A percentile compares a stretch with the other conserved stretches of the same genome.
Evolutionary conservation across 495 filamentous ascomycete species (phyloP).

Genomic region (Cercophora samala): DNA sequence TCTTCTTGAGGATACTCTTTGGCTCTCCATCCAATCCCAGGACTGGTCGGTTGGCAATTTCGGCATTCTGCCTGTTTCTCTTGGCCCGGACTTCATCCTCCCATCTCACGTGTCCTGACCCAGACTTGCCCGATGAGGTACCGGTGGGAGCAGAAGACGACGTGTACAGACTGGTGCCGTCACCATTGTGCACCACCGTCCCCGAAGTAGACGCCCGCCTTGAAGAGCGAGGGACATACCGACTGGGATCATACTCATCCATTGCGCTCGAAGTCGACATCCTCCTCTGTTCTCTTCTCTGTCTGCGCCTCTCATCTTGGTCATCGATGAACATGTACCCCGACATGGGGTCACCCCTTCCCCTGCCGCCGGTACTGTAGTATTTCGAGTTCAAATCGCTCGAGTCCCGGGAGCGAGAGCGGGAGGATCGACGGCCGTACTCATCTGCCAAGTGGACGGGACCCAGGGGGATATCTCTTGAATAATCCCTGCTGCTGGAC

Average conservation of each 20-base stretch:
- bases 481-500: slow-evolving; percentile 21
- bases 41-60: slow-evolving; percentile 34
- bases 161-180: slow-evolving; percentile 21
- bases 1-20: slow-evolving; percentile 37
- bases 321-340: slow-evolving; percentile 29
- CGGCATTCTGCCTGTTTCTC: slow-evolving; percentile 32
- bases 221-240: slow-evolving; percentile 13
- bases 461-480: slow-evolving; percentile 21
- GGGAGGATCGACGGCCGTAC: slow-evolving; percentile 21
- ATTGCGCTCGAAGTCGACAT: slow-evolving; percentile 21
- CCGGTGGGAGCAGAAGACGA: slow-evolving; percentile 17
- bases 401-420: slow-evolving; percentile 17
- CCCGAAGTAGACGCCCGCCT: slow-evolving; percentile 14
- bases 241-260: slow-evolving; percentile 3
- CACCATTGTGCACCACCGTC: slow-evolving; percentile 28
- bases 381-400: slow-evolving; percentile 14
- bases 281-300: slow-evolving; percentile 23
- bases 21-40: slow-evolving; percentile 9
- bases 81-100: slow-evolving; percentile 33
- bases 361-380: slow-evolving; percentile 26
- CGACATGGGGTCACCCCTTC: slow-evolving; percentile 18
- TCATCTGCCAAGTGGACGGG: slow-evolving; percentile 24
- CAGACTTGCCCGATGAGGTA: slow-evolving; percentile 28
- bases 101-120: slow-evolving; percentile 29
- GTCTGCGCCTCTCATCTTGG: slow-evolving; percentile 29